Evolutionary conservation across 2,329 filamentous ascomycete species (phyloP).

Genomic region (Xylaria sp.): DNA sequence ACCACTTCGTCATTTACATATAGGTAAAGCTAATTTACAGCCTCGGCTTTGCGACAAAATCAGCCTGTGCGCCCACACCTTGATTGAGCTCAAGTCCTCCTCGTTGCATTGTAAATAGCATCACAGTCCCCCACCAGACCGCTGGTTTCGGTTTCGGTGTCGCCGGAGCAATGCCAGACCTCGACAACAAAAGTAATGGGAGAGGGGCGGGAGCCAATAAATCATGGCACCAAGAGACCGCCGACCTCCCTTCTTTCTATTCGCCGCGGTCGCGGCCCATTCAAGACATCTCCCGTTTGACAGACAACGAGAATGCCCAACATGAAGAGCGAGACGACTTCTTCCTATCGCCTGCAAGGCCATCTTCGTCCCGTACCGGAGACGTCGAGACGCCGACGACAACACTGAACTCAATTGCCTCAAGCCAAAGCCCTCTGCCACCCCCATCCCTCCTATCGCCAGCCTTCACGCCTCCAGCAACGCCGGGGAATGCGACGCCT

Average conservation of each 20-base stretch:
- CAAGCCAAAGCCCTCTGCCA: conserved; percentile 49
- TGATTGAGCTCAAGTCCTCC: background rate
- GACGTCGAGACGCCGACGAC: conserved; percentile 20
- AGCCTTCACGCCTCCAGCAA: conserved; percentile 80
- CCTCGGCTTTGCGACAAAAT: background rate
- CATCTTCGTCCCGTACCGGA: conserved; percentile 38
- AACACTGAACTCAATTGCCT: conserved; percentile 10
- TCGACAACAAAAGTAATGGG: conserved; percentile 14
- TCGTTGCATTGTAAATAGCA: background rate
- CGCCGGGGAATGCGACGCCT: conserved; percentile 69
- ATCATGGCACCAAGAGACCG: conserved; percentile 45
- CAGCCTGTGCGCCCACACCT: background rate
- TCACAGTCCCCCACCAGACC: background rate
- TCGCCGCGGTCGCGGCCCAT: conserved; percentile 54
- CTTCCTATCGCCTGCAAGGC: conserved; percentile 49
- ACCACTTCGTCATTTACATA: background rate
- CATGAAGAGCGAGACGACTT: conserved; percentile 51
- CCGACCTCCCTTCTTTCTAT: conserved; percentile 60
- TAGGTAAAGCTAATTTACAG: background rate
- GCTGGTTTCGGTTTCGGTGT: background rate
- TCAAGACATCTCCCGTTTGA: conserved; percentile 35
- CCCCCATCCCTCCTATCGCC: conserved; percentile 84
- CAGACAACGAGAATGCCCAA: conserved; percentile 26
- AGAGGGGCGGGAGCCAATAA: conserved; percentile 7
- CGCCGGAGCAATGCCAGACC: conserved; percentile 28